Evolutionary conservation across 352 stramenopile genomes (phyloP), one percentile per base, ranked within the genome.

Genomic region (Globisporangium canariense): DNA sequence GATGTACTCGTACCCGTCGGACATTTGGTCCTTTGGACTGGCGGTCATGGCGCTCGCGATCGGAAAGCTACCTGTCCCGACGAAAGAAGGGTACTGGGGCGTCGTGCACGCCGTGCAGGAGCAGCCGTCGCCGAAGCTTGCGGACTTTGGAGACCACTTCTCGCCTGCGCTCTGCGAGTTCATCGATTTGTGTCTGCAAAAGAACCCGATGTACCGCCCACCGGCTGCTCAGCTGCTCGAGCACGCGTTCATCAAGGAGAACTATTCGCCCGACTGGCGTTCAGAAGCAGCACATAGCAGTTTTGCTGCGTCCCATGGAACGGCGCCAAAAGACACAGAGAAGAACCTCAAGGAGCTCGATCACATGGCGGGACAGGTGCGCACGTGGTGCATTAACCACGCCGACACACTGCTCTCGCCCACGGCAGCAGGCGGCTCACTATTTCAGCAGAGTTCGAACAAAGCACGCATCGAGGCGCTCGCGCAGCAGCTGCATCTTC

Each of bases 21-120:
- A 95, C 62, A 77, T 93, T 63, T 94, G 85, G 85, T 93, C 85
- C 0, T 96, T 94, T 59, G 85, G 85, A 0, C 66, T 93, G 22
- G 78, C 83, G 2, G 60, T 96, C 2, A 94, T 97, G 82, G 84
- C 91, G 22, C 91, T 88, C 59, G 90, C 89, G 4, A 84, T 97
- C n/a, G 91, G 91, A 16, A 83, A 88, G 25, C 70, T 97, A 14
- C 90, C 91, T 1, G 83, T 97, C 9, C 83, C 88, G 9, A 88
- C 79, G 3, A 79, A 90, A 65, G 82, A 91, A 49, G 91, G 83
- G 20, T 97, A 97, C 72, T 97, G 90, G 89, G 83, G 79, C n/a
- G 81, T 97, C 14, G 81, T 97, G 6, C 83, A 95, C 47, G 84
- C 86, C 0, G 81, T 93, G 0, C 82, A 92, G 66, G 83, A 92